Percentiles rank a stretch among this genome's conserved stretches.
These are phyloP conservation scores for Dothideomycetes sp. DNA, from an alignment of 2,329 filamentous ascomycete species.

Conservation along the genomic window DNA sequence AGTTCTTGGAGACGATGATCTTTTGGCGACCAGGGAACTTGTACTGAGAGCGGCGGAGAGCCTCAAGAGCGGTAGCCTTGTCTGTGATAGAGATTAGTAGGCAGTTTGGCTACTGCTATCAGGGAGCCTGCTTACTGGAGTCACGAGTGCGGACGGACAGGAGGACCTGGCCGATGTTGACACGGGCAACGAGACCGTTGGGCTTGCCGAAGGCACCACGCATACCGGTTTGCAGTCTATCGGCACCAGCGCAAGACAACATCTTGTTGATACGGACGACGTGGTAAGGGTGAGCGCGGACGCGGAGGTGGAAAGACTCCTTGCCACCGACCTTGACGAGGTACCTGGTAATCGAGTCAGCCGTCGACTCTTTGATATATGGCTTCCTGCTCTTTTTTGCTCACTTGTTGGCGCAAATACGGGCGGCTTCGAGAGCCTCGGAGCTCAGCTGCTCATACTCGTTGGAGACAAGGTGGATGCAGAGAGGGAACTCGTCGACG, in stretches of 20 bases:
- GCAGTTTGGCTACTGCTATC: neutral
- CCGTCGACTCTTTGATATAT: no score
- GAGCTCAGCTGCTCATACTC: conserved; percentile 99
- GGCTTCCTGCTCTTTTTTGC: conserved; percentile 15
- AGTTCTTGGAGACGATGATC: conserved; percentile 99
- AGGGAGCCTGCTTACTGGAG: conserved; percentile 48
- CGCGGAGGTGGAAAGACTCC: conserved; percentile 60
- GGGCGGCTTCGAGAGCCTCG: conserved; percentile 97
- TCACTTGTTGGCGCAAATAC: conserved; percentile 99
- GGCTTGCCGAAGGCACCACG: conserved; percentile 99
- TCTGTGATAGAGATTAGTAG: conserved; percentile 36
- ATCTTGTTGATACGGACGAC: conserved; percentile 99
- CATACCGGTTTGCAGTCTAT: conserved; percentile 99
- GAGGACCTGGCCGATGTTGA: conserved; percentile 99
- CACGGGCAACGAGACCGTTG: conserved; percentile 96
- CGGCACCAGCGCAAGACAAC: conserved; percentile 99
- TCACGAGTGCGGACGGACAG: conserved; percentile 96
- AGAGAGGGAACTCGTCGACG: conserved; percentile 99
- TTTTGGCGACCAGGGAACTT: conserved; percentile 99
- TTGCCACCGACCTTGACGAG: conserved; percentile 59
- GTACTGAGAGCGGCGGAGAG: conserved; percentile 98
- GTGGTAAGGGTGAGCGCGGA: conserved; percentile 96
- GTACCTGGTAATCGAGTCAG: conserved; percentile 35
- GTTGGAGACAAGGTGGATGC: conserved; percentile 99
- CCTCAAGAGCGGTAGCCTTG: conserved; percentile 90